Evolutionary conservation across 1,284 basidiomycete species (phyloP).

Genomic region (Lignosus rhinocerotis): DNA sequence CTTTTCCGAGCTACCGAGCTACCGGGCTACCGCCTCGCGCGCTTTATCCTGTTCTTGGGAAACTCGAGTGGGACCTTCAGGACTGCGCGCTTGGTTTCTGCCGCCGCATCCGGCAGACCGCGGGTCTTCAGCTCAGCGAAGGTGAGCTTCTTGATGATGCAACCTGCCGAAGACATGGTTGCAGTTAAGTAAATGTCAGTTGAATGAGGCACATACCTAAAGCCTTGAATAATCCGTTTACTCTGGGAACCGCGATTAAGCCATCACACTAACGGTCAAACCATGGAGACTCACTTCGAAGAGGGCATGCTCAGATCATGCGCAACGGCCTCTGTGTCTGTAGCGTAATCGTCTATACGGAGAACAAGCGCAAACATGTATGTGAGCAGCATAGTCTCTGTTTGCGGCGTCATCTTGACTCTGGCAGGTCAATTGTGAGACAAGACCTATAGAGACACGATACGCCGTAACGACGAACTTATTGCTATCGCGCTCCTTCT

Average conservation of each 20-base stretch:
- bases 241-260: constrained; percentile 16
- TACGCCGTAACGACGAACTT: constrained; percentile 44
- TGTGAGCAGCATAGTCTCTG: constrained; percentile 70
- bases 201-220: constrained; percentile 23
- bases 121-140: constrained; percentile 66
- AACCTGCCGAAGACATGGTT: constrained; percentile 46
- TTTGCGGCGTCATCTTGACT: constrained; percentile 67
- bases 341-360: constrained; percentile 73
- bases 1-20: too few species aligned
- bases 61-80: constrained; percentile 78
- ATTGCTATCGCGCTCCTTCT: constrained; percentile 61
- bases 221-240: constrained; percentile 37
- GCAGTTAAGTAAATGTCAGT: not conserved
- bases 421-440: constrained; percentile 36
- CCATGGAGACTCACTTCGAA: constrained; percentile 52
- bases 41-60: constrained; percentile 59
- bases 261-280: not conserved
- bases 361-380: constrained; percentile 82
- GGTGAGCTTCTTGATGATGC: constrained; percentile 62
- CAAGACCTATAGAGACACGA: not conserved
- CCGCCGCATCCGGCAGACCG: constrained; percentile 62
- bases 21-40: constrained; percentile 24
- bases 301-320: constrained; percentile 69
- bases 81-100: constrained; percentile 65
- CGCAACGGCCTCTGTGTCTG: constrained; percentile 68